Conservation (phyloP, 495 filamentous ascomycete genomes). For the Aspergillus hancockii region DNA sequence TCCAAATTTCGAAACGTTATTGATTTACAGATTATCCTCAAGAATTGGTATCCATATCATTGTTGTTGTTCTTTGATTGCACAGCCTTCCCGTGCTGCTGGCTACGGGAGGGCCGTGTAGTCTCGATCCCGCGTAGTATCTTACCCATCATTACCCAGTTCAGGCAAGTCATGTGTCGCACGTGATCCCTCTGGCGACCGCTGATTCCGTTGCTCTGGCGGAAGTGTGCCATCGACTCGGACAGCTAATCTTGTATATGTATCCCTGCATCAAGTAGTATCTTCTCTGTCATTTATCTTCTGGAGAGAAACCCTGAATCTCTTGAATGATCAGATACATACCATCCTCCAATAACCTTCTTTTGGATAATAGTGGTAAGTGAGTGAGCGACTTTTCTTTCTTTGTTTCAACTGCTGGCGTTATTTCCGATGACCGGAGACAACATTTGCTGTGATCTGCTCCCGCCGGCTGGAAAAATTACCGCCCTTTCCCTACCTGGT, state of each 20-base stretch:
- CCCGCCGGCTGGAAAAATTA: slow-evolving; percentile 10
- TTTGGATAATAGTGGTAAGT: background rate
- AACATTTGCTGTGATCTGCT: slow-evolving; percentile 19
- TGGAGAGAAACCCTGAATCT: background rate
- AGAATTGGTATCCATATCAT: background rate
- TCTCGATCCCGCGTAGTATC: slow-evolving; percentile 11
- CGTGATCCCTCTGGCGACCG: slow-evolving; percentile 10
- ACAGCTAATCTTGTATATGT: background rate
- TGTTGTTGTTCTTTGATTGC: background rate
- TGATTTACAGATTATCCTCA: background rate
- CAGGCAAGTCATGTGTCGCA: slow-evolving; percentile 12
- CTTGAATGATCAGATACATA: too few species aligned
- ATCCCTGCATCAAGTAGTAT: background rate
- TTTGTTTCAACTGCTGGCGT: background rate
- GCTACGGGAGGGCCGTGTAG: slow-evolving; percentile 12
- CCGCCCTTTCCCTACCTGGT: background rate
- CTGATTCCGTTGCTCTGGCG: slow-evolving; percentile 2
- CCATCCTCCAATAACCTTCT: background rate
- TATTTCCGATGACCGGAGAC: slow-evolving; percentile 18
- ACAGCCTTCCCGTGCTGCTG: slow-evolving; percentile 17
- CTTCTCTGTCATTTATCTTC: background rate
- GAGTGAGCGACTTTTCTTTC: background rate
- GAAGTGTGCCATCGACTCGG: background rate
- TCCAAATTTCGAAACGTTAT: background rate
- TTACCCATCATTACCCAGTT: slow-evolving; percentile 3